Evolutionary conservation across 345 rosid genomes (phyloP).

Genomic region (Eucalyptus cloeziana): DNA sequence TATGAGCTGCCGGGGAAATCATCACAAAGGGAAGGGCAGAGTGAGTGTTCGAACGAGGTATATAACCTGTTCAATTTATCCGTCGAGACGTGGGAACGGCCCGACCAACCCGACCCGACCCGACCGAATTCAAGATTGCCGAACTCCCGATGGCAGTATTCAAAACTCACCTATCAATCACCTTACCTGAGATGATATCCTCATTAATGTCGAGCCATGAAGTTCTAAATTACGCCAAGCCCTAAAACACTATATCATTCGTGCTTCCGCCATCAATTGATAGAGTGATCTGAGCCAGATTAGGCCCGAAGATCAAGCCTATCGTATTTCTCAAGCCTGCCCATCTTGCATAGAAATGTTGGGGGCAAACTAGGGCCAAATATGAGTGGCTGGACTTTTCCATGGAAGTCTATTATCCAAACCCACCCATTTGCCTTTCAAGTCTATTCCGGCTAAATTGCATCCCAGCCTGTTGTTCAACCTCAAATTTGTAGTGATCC

Average conservation of each 20-base stretch:
- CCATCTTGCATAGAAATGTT: neutral
- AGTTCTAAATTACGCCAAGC: neutral
- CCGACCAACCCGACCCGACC: rapidly evolving
- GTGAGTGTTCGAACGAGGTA: neutral
- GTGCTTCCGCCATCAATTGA: neutral
- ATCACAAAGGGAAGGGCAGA: neutral
- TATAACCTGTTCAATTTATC: neutral
- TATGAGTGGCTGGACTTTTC: neutral
- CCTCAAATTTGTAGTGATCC: neutral
- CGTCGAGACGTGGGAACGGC: neutral
- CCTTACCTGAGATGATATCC: neutral
- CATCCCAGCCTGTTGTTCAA: neutral
- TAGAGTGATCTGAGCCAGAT: no score
- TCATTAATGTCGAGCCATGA: neutral
- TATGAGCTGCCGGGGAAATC: neutral
- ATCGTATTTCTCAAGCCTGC: neutral
- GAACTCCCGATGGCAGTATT: neutral
- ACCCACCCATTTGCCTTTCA: neutral
- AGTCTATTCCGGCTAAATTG: neutral
- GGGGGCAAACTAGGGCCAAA: neutral
- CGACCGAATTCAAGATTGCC: neutral
- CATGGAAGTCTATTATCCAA: neutral
- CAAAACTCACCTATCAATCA: neutral
- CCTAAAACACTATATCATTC: neutral
- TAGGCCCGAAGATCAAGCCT: neutral